Conservation (phyloP, 1,284 basidiomycete species). For the Irpex sp. region DNA sequence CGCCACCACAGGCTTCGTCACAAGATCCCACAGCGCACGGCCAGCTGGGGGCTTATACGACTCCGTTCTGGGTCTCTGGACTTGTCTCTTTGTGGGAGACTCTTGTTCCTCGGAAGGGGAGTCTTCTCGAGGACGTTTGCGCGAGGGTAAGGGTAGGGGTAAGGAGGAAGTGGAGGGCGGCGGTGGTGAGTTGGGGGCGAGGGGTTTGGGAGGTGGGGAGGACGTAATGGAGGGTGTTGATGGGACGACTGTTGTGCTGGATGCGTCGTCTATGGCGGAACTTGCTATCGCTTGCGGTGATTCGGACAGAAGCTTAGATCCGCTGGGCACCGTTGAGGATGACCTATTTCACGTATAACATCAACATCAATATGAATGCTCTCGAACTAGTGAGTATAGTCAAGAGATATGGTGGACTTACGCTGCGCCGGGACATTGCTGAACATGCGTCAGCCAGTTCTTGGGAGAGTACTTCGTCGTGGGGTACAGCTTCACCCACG, state of each 20-base stretch:
- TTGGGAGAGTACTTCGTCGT: slow-evolving; percentile 36
- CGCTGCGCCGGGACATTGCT: slow-evolving; percentile 35
- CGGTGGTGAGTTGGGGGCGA: too few relatives aligned
- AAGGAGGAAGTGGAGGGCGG: too few relatives aligned
- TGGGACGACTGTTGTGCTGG: neutral
- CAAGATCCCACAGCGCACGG: slow-evolving; percentile 6
- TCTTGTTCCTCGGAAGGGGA: neutral
- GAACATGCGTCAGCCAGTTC: slow-evolving; percentile 54
- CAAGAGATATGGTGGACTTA: slow-evolving; percentile 25
- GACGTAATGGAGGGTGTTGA: neutral
- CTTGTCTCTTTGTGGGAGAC: slow-evolving; percentile 36
- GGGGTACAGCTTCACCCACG: slow-evolving; percentile 52
- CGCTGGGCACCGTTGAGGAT: neutral
- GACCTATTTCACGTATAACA: neutral
- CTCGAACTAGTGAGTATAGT: neutral
- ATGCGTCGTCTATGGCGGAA: neutral
- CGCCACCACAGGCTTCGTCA: slow-evolving; percentile 6
- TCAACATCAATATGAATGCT: neutral
- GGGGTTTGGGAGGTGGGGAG: too few relatives aligned
- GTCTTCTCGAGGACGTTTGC: too few relatives aligned
- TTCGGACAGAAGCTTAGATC: neutral
- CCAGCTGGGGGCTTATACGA: slow-evolving; percentile 31
- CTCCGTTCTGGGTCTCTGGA: slow-evolving; percentile 45
- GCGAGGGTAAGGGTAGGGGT: too few relatives aligned
- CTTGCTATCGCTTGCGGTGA: too few relatives aligned